Evolutionary conservation across 306 rosid genomes (phyloP).

Genomic region (Datisca glomerata): DNA sequence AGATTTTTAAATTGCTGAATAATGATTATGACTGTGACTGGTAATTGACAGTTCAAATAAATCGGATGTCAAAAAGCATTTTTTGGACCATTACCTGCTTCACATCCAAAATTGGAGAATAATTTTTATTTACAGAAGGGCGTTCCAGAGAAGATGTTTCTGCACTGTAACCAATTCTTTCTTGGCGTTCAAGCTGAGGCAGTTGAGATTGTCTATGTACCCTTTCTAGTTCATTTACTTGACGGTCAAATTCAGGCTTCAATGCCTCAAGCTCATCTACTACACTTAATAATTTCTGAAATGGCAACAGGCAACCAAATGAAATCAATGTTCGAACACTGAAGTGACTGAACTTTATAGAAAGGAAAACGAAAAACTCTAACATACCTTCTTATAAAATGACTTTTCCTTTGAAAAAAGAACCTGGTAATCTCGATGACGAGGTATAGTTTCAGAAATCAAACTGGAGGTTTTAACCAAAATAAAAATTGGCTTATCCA

Average conservation of each 20-base stretch:
- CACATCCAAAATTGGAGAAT: constrained; percentile 17
- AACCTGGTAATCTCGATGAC: constrained; percentile 66
- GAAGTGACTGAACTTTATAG: not conserved
- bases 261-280: constrained; percentile 76
- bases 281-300: constrained; percentile 41
- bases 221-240: constrained; percentile 39
- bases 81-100: constrained; percentile 38
- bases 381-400: constrained; percentile 59
- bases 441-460: constrained; percentile 90
- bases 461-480: constrained; percentile 36
- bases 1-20: no score
- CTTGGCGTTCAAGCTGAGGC: constrained; percentile 21
- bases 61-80: constrained; percentile 1
- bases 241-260: constrained; percentile 49
- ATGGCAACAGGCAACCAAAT: constrained; percentile 13
- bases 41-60: not conserved
- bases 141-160: constrained; percentile 33
- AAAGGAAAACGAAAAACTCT: constrained; percentile 10
- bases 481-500: not conserved
- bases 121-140: constrained; percentile 36
- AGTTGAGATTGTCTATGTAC: constrained; percentile 24
- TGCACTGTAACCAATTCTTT: constrained; percentile 26
- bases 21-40: not conserved
- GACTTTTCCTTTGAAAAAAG: constrained; percentile 43
- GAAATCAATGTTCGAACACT: constrained; percentile 9